Percentiles rank a stretch among this genome's conserved stretches.
Conservation (phyloP, 371 early-diverging fungal species). For the Parasitella parasitica region DNA sequence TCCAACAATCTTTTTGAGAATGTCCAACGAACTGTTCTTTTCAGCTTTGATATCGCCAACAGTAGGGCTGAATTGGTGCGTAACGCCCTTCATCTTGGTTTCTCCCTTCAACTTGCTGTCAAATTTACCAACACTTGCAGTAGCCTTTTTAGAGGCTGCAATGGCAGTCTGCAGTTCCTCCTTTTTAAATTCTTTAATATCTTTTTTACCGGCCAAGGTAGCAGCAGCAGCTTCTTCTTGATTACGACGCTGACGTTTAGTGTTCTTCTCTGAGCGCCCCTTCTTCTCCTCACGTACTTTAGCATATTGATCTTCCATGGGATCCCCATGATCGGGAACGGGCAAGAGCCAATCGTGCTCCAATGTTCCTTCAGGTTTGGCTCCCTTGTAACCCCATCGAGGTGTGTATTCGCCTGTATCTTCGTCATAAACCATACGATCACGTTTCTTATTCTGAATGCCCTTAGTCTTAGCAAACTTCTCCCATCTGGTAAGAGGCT, state of each 20-base stretch:
- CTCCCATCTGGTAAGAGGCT: conserved; percentile 97
- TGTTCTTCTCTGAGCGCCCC: conserved; percentile 85
- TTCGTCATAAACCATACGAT: conserved; percentile 87
- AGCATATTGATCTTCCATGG: conserved; percentile 84
- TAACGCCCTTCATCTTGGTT: conserved; percentile 77
- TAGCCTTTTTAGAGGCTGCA: conserved; percentile 70
- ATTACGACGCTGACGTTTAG: conserved; percentile 82
- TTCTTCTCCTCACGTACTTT: conserved; percentile 80
- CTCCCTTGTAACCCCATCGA: conserved; percentile 86
- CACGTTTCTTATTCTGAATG: conserved; percentile 88
- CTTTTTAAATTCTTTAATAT: conserved; percentile 60
- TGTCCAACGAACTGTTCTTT: conserved; percentile 59
- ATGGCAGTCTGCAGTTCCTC: conserved; percentile 66
- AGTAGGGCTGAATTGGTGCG: conserved; percentile 70
- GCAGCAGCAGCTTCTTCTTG: conserved; percentile 69
- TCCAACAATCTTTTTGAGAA: conserved; percentile 61
- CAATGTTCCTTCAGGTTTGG: conserved; percentile 67
- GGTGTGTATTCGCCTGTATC: conserved; percentile 84
- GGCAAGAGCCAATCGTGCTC: conserved; percentile 89
- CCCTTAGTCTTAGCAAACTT: conserved; percentile 98
- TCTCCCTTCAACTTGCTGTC: conserved; percentile 78
- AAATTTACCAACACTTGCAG: conserved; percentile 90
- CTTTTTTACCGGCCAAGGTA: conserved; percentile 50
- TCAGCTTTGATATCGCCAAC: conserved; percentile 58
- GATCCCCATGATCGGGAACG: conserved; percentile 82